A percentile compares a stretch with the other conserved stretches of the same genome.
These are phyloP conservation scores for Agrostemma githago DNA, from an alignment of 148 eudicot genomes.

Conservation along the genomic window DNA sequence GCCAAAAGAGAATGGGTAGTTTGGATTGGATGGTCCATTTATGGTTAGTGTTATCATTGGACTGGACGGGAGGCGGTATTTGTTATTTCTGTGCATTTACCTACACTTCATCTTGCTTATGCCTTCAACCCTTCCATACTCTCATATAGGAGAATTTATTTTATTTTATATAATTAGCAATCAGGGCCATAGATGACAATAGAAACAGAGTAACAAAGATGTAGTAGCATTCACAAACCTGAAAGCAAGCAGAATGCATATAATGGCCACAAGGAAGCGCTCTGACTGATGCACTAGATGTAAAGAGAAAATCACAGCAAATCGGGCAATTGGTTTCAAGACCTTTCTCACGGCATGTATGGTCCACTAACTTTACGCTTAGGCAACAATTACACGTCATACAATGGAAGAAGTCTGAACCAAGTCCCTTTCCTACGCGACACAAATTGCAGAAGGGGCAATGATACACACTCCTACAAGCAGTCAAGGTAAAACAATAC, in stretches of 20 bases:
- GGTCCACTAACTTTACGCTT: slow-evolving; percentile 63
- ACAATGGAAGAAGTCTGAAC: slow-evolving; percentile 85
- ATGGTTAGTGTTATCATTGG: too few species aligned
- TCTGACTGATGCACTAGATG: slow-evolving; percentile 80
- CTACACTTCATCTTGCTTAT: neutral
- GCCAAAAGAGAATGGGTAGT: too few species aligned
- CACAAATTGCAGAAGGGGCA: slow-evolving; percentile 90
- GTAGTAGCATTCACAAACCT: slow-evolving; percentile 41
- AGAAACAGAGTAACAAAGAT: neutral
- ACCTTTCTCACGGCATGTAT: slow-evolving; percentile 86
- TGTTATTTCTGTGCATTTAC: neutral
- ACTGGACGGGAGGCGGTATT: too few species aligned
- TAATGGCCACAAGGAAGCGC: slow-evolving; percentile 92
- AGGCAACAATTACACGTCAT: slow-evolving; percentile 90
- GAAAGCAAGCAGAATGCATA: slow-evolving; percentile 97
- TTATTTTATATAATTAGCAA: neutral
- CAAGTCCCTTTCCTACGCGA: slow-evolving; percentile 78
- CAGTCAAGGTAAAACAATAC: neutral
- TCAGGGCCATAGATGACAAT: neutral
- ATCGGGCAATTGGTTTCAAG: slow-evolving; percentile 91
- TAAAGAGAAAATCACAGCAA: slow-evolving; percentile 87
- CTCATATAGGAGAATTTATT: neutral
- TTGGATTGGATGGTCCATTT: too few species aligned
- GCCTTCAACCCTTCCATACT: neutral
- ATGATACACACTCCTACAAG: slow-evolving; percentile 71